These are phyloP conservation scores for Phytopythium oedochilum DNA, from an alignment of 352 stramenopile species.

Conservation along the genomic window DNA sequence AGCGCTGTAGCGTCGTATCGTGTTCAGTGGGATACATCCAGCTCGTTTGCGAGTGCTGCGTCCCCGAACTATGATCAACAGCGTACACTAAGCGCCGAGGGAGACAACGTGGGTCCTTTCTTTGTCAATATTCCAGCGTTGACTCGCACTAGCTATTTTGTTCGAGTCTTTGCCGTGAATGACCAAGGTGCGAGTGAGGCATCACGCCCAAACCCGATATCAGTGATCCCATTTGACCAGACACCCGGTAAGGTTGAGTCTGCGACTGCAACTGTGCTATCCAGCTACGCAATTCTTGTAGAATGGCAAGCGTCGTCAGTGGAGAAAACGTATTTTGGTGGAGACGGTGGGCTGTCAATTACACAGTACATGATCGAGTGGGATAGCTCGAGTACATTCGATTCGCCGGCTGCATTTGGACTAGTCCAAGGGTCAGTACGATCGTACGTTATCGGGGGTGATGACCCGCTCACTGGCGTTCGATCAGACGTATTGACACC, in stretches of 20 bases:
- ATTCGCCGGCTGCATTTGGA: constrained; percentile 77
- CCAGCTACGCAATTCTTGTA: constrained; percentile 89
- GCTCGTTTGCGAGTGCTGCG: constrained; percentile 64
- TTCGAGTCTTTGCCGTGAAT: constrained; percentile 91
- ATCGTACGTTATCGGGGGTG: constrained; percentile 89
- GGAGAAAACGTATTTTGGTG: constrained; percentile 84
- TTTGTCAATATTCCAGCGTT: constrained; percentile 91
- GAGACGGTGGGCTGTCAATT: constrained; percentile 89
- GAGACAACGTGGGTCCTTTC: constrained; percentile 50
- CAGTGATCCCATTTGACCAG: constrained; percentile 52
- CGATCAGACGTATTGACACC: constrained; percentile 71
- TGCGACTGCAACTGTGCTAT: constrained; percentile 68
- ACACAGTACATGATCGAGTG: constrained; percentile 96
- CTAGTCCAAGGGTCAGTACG: constrained; percentile 40
- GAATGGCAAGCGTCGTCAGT: constrained; percentile 85
- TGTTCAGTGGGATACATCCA: constrained; percentile 90
- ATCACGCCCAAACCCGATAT: constrained; percentile 37
- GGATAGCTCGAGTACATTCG: constrained; percentile 87
- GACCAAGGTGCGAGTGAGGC: constrained; percentile 71
- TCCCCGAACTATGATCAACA: constrained; percentile 66
- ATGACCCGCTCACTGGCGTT: constrained; percentile 92
- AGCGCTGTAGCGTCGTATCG: constrained; percentile 79
- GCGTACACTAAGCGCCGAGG: constrained; percentile 30
- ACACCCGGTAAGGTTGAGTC: constrained; percentile 73
- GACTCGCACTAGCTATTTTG: constrained; percentile 68